Conservation (phyloP, 176 grass and related monocot genomes). For the Musa troglodytarum region DNA sequence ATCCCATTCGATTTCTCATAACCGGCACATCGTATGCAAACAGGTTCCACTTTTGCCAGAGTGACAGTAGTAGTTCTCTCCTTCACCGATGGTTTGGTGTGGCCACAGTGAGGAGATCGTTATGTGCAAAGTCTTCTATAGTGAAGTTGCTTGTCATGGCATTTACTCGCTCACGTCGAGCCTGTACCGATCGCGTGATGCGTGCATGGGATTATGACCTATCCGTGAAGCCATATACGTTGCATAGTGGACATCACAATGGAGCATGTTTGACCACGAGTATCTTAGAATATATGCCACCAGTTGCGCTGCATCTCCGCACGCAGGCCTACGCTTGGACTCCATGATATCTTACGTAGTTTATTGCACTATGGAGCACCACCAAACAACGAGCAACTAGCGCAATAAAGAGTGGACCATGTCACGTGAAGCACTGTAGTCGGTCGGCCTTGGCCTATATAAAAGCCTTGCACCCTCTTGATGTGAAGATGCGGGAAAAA, state of each 20-base stretch:
- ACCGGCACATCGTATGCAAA: no score
- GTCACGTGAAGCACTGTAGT: background rate
- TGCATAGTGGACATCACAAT: no score
- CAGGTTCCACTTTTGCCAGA: no score
- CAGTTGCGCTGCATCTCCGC: no score
- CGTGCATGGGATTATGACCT: background rate
- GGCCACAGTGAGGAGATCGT: no score
- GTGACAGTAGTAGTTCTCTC: no score
- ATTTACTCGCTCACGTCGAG: background rate
- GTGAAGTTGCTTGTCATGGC: background rate
- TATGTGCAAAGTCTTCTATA: background rate
- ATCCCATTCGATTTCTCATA: no score
- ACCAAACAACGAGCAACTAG: background rate
- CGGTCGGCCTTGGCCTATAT: background rate
- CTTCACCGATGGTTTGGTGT: no score
- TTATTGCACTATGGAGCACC: background rate
- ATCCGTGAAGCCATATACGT: background rate
- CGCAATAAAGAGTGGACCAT: background rate
- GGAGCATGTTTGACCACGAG: no score
- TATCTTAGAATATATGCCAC: no score
- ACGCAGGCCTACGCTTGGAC: no score
- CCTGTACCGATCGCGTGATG: background rate
- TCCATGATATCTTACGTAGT: background rate
- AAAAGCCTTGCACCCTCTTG: background rate
- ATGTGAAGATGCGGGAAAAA: no score